Evolutionary conservation across 371 early-diverging fungal species (phyloP).

Genomic region (Saksenaea vasiformis): DNA sequence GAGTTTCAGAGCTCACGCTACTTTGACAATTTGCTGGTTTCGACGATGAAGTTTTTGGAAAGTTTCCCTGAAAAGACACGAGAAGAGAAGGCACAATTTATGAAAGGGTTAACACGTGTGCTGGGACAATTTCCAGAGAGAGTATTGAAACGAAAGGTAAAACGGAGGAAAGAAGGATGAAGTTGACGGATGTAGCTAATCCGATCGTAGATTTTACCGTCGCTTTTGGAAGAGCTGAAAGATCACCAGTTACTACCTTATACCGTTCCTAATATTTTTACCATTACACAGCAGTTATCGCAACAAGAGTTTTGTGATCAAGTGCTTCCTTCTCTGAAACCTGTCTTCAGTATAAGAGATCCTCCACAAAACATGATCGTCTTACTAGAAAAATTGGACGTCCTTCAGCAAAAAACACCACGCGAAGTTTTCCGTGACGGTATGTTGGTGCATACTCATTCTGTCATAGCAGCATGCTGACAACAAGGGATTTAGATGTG

Average conservation of each 20-base stretch:
- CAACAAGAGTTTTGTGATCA: constrained; percentile 65
- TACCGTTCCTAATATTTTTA: constrained; percentile 76
- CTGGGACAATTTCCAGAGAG: constrained; percentile 76
- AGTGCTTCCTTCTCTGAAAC: constrained; percentile 67
- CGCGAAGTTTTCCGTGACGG: constrained; percentile 61
- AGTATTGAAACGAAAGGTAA: constrained; percentile 66
- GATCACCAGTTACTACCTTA: constrained; percentile 71
- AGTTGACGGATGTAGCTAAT: too few species aligned
- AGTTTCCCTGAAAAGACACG: constrained; percentile 75
- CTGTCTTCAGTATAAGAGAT: constrained; percentile 60
- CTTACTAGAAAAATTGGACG: constrained; percentile 63
- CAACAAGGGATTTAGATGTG: too few species aligned
- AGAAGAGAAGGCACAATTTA: constrained; percentile 79
- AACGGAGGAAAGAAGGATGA: too few species aligned
- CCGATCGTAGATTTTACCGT: constrained; percentile 68
- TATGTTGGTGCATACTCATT: constrained; percentile 10
- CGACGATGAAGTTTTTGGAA: constrained; percentile 81
- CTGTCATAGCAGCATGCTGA: constrained; percentile 5
- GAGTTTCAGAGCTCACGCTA: constrained; percentile 71
- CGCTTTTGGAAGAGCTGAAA: constrained; percentile 73
- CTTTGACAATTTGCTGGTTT: constrained; percentile 80
- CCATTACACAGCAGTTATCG: constrained; percentile 60
- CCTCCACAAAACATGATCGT: constrained; percentile 68
- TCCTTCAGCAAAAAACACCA: constrained; percentile 67
- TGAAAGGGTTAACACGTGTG: constrained; percentile 74